phyloP scores from a whole-genome alignment of 495 filamentous ascomycete genomes.

The Aspergillus cristatus region DNA sequence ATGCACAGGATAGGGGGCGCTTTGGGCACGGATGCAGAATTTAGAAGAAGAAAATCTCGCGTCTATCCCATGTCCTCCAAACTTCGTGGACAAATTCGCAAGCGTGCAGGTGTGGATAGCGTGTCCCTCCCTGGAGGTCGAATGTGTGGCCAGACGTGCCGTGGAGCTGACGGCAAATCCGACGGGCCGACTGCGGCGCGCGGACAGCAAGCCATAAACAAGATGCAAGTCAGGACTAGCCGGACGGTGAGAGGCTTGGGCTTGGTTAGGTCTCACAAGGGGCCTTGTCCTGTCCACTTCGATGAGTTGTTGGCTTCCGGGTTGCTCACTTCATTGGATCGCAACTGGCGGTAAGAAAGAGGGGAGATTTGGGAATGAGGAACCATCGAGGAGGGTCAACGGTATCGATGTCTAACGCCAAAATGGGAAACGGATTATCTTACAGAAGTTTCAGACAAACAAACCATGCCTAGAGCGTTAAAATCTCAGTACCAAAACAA shows the following conservation, averaged over 20 bases:
- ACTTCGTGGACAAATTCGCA: constrained; percentile 8
- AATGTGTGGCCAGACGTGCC: constrained; percentile 8
- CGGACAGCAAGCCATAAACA: constrained; percentile 12
- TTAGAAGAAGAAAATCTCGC: not conserved
- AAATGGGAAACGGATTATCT: no score
- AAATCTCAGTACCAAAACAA: constrained; percentile 10
- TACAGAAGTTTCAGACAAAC: no score
- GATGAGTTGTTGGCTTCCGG: constrained; percentile 8
- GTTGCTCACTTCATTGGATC: constrained; percentile 9
- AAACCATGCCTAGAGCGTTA: constrained; percentile 6
- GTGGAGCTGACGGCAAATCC: constrained; percentile 15
- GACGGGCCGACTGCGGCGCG: constrained; percentile 18
- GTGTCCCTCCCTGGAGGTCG: constrained; percentile 1
- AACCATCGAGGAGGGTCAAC: no score
- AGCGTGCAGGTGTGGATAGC: constrained; percentile 15
- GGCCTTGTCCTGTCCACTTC: constrained; percentile 2
- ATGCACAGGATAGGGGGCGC: not conserved
- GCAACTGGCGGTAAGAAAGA: constrained; percentile 16
- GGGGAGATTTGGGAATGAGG: not conserved
- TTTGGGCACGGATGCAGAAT: constrained; percentile 22
- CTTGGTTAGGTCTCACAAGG: no score
- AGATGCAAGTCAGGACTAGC: constrained; percentile 17
- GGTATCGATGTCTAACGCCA: no score
- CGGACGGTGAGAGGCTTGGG: constrained; percentile 8
- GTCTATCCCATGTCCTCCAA: constrained; percentile 5